Evolutionary conservation across 768 basidiomycete species (phyloP).

Genomic region (Leccinum fibrillosum): DNA sequence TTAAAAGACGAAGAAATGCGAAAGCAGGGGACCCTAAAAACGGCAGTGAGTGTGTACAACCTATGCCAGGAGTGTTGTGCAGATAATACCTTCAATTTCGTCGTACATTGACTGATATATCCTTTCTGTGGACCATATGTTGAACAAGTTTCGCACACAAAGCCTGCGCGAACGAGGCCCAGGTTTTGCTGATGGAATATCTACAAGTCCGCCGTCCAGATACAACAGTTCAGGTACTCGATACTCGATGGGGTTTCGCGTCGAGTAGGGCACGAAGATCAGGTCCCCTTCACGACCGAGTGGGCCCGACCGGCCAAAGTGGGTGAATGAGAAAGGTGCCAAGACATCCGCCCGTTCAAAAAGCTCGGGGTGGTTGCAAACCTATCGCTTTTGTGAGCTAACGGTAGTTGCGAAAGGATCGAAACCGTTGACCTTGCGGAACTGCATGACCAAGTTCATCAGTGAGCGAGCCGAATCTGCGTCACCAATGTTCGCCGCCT

Average conservation of each 20-base stretch:
- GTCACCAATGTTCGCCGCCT: constrained; percentile 88
- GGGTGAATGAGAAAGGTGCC: constrained; percentile 87
- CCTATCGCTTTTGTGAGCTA: constrained; percentile 40
- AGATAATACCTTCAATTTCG: constrained; percentile 46
- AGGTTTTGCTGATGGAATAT: constrained; percentile 58
- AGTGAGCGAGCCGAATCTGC: constrained; percentile 88
- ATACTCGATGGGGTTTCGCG: constrained; percentile 82
- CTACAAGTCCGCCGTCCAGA: constrained; percentile 69
- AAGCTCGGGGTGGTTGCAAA: constrained; percentile 97
- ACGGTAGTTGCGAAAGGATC: not conserved
- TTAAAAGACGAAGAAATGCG: constrained; percentile 73
- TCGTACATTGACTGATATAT: constrained; percentile 67
- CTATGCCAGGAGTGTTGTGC: not conserved
- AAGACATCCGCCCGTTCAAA: constrained; percentile 97
- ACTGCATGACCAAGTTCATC: constrained; percentile 99
- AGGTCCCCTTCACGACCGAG: constrained; percentile 88
- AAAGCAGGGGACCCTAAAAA: constrained; percentile 55
- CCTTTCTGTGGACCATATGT: constrained; percentile 88
- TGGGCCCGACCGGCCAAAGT: constrained; percentile 77
- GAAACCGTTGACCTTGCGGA: constrained; percentile 71
- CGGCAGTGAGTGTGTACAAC: not conserved
- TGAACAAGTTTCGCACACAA: constrained; percentile 66
- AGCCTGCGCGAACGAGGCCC: constrained; percentile 47
- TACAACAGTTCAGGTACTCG: constrained; percentile 73
- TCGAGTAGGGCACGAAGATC: constrained; percentile 79